Evolutionary conservation across 2,329 filamentous ascomycete species (phyloP), one percentile per base, ranked within the genome.

Genomic region (Neonectria faginata): DNA sequence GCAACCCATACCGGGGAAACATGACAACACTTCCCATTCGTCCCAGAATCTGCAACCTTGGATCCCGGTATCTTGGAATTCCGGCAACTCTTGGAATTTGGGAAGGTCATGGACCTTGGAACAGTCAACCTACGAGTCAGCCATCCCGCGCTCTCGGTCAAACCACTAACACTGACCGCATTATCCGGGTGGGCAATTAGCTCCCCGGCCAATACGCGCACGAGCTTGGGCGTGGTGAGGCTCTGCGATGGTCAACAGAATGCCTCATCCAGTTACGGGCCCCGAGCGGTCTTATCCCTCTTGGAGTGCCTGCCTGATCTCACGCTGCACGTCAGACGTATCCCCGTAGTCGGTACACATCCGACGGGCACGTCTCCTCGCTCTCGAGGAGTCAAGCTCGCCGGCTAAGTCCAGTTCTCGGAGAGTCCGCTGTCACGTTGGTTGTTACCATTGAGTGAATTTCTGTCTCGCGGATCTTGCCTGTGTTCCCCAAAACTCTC

Each of bases 271-370:
- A 61, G 39, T 50, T 22, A 36, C 29, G 16, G 18, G 33, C 20
- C 31, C 5, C 14, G 31, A 25, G 12, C 16, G 33, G 3, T 45
- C 27, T 48, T 42, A 55, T 53, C 42, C 33, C 25, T 54, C 14
- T 27, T 16, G n/a, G 36, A 27, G 14, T 52, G 51, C 47, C 63
- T 65, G 63, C 63, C 59, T 63, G 63, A 62, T 66, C 48, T n/a
- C 55, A 66, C 54, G 25, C 59, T 66, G 63, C 63, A 56, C 20
- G 59, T 65, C 59, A 65, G 62, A 62, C 56, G 33, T 47, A 39
- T 48, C 36, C 12, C 41, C 52, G 22, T 20, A 12, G 22, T 48
- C 57, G 45, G 62, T 57, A 27, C 55, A 54, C 20, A 29, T 20
- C 12, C 47, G 41, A 31, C 20, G 42, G 42, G 47, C 41, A 57